Evolutionary conservation across 495 filamentous ascomycete species (phyloP).

Genomic region (Chlorociboria aeruginascens): DNA sequence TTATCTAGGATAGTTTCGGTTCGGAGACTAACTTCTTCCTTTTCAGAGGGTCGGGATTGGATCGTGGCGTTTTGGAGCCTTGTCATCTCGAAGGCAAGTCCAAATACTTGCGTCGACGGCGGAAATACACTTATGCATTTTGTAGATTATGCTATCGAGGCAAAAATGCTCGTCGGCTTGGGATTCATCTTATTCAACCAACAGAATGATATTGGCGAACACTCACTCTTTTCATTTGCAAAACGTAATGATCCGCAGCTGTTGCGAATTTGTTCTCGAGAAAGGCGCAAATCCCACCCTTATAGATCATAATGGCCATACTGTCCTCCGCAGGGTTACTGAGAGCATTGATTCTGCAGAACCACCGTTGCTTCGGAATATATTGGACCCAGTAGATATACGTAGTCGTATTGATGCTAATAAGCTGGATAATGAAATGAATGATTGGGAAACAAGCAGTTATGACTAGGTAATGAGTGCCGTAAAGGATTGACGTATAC

Average conservation of each 20-base stretch:
- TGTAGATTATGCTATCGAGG: neutral
- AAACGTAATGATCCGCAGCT: neutral
- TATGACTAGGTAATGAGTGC: neutral
- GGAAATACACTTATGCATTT: neutral
- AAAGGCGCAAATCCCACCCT: constrained; percentile 1
- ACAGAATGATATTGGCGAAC: neutral
- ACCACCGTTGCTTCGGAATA: neutral
- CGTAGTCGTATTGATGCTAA: neutral
- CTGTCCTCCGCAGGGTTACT: neutral
- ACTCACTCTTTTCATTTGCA: constrained; percentile 1
- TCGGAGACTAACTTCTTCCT: neutral
- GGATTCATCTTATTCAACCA: neutral
- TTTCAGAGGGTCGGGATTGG: neutral
- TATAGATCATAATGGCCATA: neutral
- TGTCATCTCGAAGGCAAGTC: neutral
- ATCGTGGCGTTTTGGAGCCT: neutral
- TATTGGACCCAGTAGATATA: constrained; percentile 1
- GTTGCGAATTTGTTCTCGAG: neutral
- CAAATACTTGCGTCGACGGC: neutral
- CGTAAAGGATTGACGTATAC: no score
- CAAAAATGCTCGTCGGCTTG: neutral
- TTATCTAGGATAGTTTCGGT: neutral
- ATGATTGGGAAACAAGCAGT: constrained; percentile 1
- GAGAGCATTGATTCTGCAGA: neutral
- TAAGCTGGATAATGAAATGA: constrained; percentile 2